phyloP scores from a whole-genome alignment of 345 rosid genomes.

The Rhizophora mangle region DNA sequence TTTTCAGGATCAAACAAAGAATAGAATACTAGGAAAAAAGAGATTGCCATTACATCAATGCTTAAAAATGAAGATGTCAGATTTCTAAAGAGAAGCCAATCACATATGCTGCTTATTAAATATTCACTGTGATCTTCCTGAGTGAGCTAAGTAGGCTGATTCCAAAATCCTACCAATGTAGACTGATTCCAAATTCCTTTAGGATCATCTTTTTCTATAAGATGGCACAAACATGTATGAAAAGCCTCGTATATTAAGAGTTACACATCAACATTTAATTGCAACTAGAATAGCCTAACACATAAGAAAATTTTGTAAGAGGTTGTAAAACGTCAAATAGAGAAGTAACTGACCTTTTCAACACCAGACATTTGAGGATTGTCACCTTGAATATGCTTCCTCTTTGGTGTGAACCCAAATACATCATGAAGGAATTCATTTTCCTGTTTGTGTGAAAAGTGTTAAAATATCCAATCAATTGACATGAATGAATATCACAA shows the following conservation, averaged over 20 bases:
- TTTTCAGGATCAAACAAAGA: not conserved
- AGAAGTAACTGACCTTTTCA: conserved; percentile 55
- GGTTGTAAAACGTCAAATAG: not conserved
- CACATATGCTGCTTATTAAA: too few relatives aligned
- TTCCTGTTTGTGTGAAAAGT: conserved; percentile 44
- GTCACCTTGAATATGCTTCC: conserved; percentile 34
- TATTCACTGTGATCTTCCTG: too few relatives aligned
- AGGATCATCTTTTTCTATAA: too few relatives aligned
- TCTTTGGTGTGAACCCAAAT: conserved; percentile 67
- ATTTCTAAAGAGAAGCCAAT: too few relatives aligned
- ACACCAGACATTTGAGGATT: conserved; percentile 40
- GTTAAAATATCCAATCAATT: not conserved
- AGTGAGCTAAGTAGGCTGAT: too few relatives aligned
- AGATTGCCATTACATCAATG: not conserved
- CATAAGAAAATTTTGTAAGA: not conserved
- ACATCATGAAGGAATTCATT: conserved; percentile 82
- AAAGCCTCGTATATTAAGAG: too few relatives aligned
- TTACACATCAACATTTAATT: too few relatives aligned
- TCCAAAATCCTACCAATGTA: too few relatives aligned
- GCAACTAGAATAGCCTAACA: not conserved
- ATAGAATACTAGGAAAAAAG: too few relatives aligned
- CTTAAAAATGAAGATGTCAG: not conserved
- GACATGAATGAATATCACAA: not conserved
- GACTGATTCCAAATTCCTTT: too few relatives aligned
- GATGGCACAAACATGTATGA: too few relatives aligned